A percentile compares a stretch with the other conserved stretches of the same genome.
These are phyloP conservation scores for Stentor roeselii DNA, from an alignment of 73 alveolate genomes.

Conservation along the genomic window DNA sequence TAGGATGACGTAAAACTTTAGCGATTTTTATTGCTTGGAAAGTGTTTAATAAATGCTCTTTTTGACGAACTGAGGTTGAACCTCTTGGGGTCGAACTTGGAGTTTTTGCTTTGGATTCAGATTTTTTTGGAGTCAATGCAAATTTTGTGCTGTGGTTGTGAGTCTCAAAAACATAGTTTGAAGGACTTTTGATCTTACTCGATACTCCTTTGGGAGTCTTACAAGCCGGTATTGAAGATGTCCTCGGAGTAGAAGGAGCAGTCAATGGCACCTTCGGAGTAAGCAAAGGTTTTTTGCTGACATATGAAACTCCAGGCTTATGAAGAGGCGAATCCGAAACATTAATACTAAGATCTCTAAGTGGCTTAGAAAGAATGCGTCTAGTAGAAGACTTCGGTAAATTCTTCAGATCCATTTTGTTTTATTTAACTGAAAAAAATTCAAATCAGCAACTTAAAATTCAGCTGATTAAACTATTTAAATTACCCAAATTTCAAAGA, in stretches of 20 bases:
- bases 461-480: too few relatives aligned
- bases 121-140: neutral
- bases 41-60: too few relatives aligned
- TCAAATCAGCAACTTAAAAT: too few relatives aligned
- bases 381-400: neutral
- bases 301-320: neutral
- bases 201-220: neutral
- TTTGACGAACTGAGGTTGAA: too few relatives aligned
- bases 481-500: too few relatives aligned
- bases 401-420: too few relatives aligned
- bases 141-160: constrained; percentile 11
- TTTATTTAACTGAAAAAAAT: too few relatives aligned
- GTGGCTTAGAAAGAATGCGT: neutral
- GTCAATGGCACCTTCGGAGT: neutral
- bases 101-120: too few relatives aligned
- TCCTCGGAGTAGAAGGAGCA: neutral
- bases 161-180: neutral
- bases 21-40: too few relatives aligned
- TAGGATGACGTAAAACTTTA: too few relatives aligned
- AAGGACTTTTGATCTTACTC: neutral
- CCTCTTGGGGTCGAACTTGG: too few relatives aligned
- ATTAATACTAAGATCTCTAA: neutral
- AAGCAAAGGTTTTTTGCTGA: neutral
- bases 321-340: neutral
- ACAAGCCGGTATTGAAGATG: neutral